These are phyloP conservation scores for Hymenoscyphus infarciens DNA, from an alignment of 2,329 filamentous ascomycete genomes.

Conservation along the genomic window DNA sequence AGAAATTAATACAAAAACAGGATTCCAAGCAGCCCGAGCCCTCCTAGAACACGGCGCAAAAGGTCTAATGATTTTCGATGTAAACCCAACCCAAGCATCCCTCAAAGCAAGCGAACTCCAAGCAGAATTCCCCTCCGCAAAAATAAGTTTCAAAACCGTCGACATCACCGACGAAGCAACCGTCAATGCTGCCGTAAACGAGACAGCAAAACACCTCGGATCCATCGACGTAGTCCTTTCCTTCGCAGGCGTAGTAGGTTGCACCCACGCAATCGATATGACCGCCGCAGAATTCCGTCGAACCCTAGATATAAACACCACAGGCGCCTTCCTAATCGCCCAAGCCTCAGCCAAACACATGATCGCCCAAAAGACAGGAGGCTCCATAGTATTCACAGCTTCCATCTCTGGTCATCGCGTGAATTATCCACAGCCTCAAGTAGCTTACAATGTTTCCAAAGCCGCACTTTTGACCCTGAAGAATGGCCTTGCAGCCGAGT, in stretches of 20 bases:
- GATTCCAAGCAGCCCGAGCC: slow-evolving; percentile 54
- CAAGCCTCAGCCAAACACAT: slow-evolving; percentile 59
- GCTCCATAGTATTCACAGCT: slow-evolving; percentile 63
- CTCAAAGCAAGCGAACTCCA: slow-evolving; percentile 45
- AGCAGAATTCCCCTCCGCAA: slow-evolving; percentile 50
- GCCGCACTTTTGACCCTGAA: slow-evolving; percentile 61
- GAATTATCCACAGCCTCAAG: slow-evolving; percentile 71
- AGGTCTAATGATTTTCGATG: slow-evolving; percentile 58
- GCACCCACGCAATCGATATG: slow-evolving; percentile 58
- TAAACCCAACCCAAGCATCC: slow-evolving; percentile 42
- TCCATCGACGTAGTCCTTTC: slow-evolving; percentile 49
- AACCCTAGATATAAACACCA: slow-evolving; percentile 68
- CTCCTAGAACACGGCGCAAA: slow-evolving; percentile 65
- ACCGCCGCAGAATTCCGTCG: slow-evolving; percentile 55
- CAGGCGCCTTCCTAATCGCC: slow-evolving; percentile 66
- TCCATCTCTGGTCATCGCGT: slow-evolving; percentile 66
- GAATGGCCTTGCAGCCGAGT: slow-evolving; percentile 66
- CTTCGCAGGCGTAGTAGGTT: slow-evolving; percentile 67
- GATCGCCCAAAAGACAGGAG: slow-evolving; percentile 45
- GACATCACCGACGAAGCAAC: slow-evolving; percentile 55
- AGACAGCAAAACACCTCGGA: slow-evolving; percentile 44
- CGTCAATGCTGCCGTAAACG: slow-evolving; percentile 43
- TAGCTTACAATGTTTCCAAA: slow-evolving; percentile 70
- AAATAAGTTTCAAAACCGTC: slow-evolving; percentile 49
- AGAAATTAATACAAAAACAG: not conserved